These are phyloP conservation scores for Yamadazyma dushanensis DNA, from an alignment of 1,139 yeast genomes.

Conservation along the genomic window DNA sequence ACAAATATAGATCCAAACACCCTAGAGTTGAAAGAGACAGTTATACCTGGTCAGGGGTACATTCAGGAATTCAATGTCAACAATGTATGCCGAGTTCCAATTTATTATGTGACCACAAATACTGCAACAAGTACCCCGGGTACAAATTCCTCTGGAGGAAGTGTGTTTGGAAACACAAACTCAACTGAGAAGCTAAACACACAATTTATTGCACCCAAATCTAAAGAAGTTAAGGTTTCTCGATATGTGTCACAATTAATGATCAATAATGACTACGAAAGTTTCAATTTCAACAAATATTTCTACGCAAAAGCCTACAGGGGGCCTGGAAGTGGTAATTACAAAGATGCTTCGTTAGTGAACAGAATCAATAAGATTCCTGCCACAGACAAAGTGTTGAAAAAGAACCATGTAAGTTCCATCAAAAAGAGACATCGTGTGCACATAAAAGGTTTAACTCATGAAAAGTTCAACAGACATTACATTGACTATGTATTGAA, in stretches of 20 bases:
- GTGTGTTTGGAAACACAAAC: too few species aligned
- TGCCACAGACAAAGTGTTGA: conserved; percentile 18
- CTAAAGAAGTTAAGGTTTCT: conserved; percentile 23
- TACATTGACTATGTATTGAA: conserved; percentile 32
- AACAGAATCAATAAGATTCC: conserved; percentile 36
- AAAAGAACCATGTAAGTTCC: conserved; percentile 11
- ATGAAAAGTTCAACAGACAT: conserved; percentile 33
- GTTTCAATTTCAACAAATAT: conserved; percentile 36
- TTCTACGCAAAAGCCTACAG: conserved; percentile 42
- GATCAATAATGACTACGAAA: conserved; percentile 37
- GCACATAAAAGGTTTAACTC: conserved; percentile 40
- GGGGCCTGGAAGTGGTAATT: conserved; percentile 51
- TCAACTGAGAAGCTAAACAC: conserved; percentile 6
- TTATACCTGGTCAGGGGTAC: conserved; percentile 48
- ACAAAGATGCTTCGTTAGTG: conserved; percentile 46
- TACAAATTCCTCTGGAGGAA: conserved; percentile 3
- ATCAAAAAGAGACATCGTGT: conserved; percentile 23
- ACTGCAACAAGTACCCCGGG: conserved; percentile 2
- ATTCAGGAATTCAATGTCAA: conserved; percentile 45
- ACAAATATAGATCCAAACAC: conserved; percentile 41
- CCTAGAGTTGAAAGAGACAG: conserved; percentile 40
- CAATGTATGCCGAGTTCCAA: conserved; percentile 45
- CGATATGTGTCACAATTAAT: conserved; percentile 39
- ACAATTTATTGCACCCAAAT: conserved; percentile 11
- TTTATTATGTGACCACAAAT: conserved; percentile 38